Base-by-base conservation (phyloP, 1,139 yeast species). In the Arxiozyma bovina region DNA sequence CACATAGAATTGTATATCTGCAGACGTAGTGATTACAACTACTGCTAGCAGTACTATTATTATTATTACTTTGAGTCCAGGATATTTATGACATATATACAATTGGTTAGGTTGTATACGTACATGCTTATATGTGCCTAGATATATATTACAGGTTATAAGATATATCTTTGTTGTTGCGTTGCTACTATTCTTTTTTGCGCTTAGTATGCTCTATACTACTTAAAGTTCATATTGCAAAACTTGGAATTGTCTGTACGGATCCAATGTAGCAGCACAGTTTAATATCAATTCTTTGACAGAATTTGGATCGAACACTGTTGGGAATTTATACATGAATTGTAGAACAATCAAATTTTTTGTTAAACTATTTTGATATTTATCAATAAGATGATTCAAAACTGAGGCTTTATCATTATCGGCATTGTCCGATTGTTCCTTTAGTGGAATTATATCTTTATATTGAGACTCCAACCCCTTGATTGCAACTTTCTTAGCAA, bases 401-500 rank as follows among this genome's bases (percentile, higher is more conserved):
- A 21, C 34, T 1, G n/a, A 15, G 6, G n/a, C 18, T 3, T 27
- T 42, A 8, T 23, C n/a, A 1, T 20, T 12, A 12, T 55, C 58
- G 22, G 51, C 51, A 48, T 59, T 62, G 41, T 59, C 59, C 15
- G 40, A 34, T 53, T 51, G 40, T 42, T 64, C 65, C 21, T 54
- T 58, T 5, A 58, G 17, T 20, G 69, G 65, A 18, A 50, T 23
- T 7, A 67, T 50, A 5, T 55, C 60, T 6, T 62, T 54, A 48
- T 65, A 67, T 53, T 68, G 66, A 47, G 67, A 67, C 53, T 65
- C 71, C 12, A 71, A 55, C 20, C 73, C 72, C 58, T 67, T 72
- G n/a, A 60, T 57, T 22, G 73, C 73, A 2, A 73, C 68, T 55
- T 67, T 67, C 55, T 70, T 70, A 41, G 71, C 70, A 52, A 72